Conservation (phyloP, 2,329 filamentous ascomycete species). For the Didymella lethalis region DNA sequence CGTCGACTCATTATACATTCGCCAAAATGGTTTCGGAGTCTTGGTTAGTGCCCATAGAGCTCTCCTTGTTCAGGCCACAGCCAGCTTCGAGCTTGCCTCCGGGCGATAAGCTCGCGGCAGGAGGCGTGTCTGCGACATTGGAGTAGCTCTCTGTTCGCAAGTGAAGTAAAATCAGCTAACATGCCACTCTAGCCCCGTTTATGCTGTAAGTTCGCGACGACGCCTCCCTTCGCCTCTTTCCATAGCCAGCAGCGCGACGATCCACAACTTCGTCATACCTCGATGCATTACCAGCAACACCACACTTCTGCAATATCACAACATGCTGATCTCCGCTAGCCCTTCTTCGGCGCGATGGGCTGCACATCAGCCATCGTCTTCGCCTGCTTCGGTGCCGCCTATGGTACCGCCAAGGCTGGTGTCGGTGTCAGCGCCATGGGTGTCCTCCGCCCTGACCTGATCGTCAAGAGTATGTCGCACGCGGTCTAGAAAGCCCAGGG, state of each 20-base stretch:
- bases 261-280: slow-evolving; percentile 21
- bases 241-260: slow-evolving; percentile 30
- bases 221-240: slow-evolving; percentile 33
- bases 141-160: slow-evolving; percentile 8
- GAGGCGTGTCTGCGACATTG: slow-evolving; percentile 25
- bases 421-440: slow-evolving; percentile 98
- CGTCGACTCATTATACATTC: slow-evolving; percentile 33
- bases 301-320: not conserved
- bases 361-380: slow-evolving; percentile 95
- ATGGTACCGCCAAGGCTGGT: slow-evolving; percentile 98
- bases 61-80: slow-evolving; percentile 37
- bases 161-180: slow-evolving; percentile 40
- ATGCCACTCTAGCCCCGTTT: slow-evolving; percentile 77
- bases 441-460: slow-evolving; percentile 95
- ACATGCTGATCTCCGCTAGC: slow-evolving; percentile 56
- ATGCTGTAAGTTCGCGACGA: slow-evolving; percentile 81
- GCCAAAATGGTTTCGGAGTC: slow-evolving; percentile 78
- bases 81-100: slow-evolving; percentile 50
- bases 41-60: slow-evolving; percentile 70
- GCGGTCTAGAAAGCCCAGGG: not conserved
- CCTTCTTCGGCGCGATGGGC: slow-evolving; percentile 98
- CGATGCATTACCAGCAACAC: slow-evolving; percentile 21
- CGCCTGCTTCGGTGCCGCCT: slow-evolving; percentile 95
- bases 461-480: slow-evolving; percentile 92
- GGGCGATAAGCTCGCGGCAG: slow-evolving; percentile 47